These are phyloP conservation scores for Sclerotinia nivalis DNA, from an alignment of 2,329 filamentous ascomycete species.

Conservation along the genomic window DNA sequence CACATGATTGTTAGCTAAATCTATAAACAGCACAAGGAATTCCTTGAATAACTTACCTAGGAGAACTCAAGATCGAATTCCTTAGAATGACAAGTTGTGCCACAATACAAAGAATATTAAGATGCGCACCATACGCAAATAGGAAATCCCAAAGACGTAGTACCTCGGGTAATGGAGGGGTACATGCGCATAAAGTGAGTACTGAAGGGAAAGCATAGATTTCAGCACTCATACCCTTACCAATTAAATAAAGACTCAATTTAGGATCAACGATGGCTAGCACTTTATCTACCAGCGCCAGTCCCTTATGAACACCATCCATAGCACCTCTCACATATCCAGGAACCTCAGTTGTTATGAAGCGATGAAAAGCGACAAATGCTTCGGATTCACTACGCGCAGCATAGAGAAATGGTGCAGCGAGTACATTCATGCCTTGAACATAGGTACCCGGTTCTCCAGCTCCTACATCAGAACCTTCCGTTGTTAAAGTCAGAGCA, in stretches of 20 bases:
- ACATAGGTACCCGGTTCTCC: constrained; percentile 83
- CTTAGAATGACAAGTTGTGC: constrained; percentile 89
- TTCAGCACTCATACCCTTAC: constrained; percentile 86
- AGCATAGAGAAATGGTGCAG: constrained; percentile 92
- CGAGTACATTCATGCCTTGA: constrained; percentile 98
- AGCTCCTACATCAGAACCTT: constrained; percentile 61
- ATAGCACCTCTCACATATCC: constrained; percentile 94
- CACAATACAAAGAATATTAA: constrained; percentile 96
- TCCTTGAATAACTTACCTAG: constrained; percentile 60
- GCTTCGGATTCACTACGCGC: constrained; percentile 93
- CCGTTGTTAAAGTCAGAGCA: constrained; percentile 61
- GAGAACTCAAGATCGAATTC: constrained; percentile 77
- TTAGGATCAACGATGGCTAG: constrained; percentile 89
- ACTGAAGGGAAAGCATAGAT: constrained; percentile 97
- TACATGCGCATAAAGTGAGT: constrained; percentile 91
- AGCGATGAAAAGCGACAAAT: constrained; percentile 84
- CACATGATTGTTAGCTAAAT: constrained; percentile 15
- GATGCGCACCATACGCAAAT: constrained; percentile 90
- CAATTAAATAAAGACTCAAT: constrained; percentile 78
- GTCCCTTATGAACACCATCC: constrained; percentile 92
- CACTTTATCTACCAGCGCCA: constrained; percentile 89
- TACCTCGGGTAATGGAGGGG: constrained; percentile 90
- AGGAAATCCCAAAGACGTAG: constrained; percentile 94
- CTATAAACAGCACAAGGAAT: constrained; percentile 3
- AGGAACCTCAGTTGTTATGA: constrained; percentile 85